Evolutionary conservation across 2,329 filamentous ascomycete genomes (phyloP), one percentile per base, ranked within the genome.

Genomic region (Nothopassalora personata): DNA sequence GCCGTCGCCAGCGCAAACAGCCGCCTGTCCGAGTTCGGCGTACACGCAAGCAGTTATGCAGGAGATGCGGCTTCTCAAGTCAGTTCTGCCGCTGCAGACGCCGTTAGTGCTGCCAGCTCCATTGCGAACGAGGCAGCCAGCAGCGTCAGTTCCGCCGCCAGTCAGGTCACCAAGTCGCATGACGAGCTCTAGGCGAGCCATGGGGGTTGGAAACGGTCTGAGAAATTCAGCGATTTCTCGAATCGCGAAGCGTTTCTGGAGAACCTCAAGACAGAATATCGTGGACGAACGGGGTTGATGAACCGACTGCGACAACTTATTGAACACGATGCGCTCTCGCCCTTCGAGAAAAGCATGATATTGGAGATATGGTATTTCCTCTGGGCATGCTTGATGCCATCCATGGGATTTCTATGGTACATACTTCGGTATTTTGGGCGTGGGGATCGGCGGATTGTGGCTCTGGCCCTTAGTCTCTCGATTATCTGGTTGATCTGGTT

Each of bases 101-200:
- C 76, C 53, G 79, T 77, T 4, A 81, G 77, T 63, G 77, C 72
- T 60, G 75, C 80, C 10, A 75, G 72, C 63, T 27, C 23, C 27
- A 13, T 53, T 39, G 57, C 64, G 18, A 50, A 56, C 31, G 50
- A 60, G 4, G 66, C 64, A 7, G 64, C 66, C 0, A 68, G 70
- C 53, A 71, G 65, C 51, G 66, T 72, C 19, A 67, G 66, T 27
- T 76, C 75, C 49, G 76, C 73, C 6, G 77, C 77, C 2, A 55
- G 36, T 45, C 30, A 45, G 36, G 61, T 59, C 4, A 67, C 79
- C 54, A 73, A 72, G 54, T 74, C 77, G 27, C 81, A 79, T 68
- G 81, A 83, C 68, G 81, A 83, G 72, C 74, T 83, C 73, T 83
- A 68, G 39, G 39, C 8, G 39, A 43, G 39, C 39, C 39, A 18